Conservation (phyloP, 306 rosid genomes). For the Medicago arabica region DNA sequence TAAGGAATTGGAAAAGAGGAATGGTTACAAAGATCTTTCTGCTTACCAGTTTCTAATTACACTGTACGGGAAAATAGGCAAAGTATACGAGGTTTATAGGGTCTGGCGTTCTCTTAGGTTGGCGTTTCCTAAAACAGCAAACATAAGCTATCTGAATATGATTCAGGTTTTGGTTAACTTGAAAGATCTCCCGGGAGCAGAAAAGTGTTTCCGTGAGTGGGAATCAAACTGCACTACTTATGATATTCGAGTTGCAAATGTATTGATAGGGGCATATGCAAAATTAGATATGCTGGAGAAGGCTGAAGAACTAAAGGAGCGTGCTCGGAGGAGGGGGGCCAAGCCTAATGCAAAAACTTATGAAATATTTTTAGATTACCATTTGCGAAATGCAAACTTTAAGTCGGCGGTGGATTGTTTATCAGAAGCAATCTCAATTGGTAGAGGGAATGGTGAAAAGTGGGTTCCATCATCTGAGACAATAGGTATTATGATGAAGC, state of each 20-base stretch:
- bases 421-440: slow-evolving; percentile 65
- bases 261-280: slow-evolving; percentile 67
- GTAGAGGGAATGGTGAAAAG: slow-evolving; percentile 74
- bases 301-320: slow-evolving; percentile 72
- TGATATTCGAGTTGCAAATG: slow-evolving; percentile 85
- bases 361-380: slow-evolving; percentile 73
- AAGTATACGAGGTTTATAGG: slow-evolving; percentile 71
- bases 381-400: slow-evolving; percentile 63
- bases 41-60: slow-evolving; percentile 88
- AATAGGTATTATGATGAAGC: slow-evolving; percentile 58
- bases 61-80: slow-evolving; percentile 72
- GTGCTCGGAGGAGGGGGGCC: slow-evolving; percentile 73
- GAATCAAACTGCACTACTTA: slow-evolving; percentile 64
- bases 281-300: slow-evolving; percentile 66
- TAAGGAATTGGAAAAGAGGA: slow-evolving; percentile 85
- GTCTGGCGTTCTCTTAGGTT: slow-evolving; percentile 92
- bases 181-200: slow-evolving; percentile 90
- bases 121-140: slow-evolving; percentile 81
- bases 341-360: slow-evolving; percentile 82
- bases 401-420: slow-evolving; percentile 67
- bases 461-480: slow-evolving; percentile 65
- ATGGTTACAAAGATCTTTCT: slow-evolving; percentile 57
- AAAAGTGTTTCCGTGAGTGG: slow-evolving; percentile 85
- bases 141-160: slow-evolving; percentile 88
- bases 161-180: slow-evolving; percentile 73